A percentile compares a stretch with the other conserved stretches of the same genome.
phyloP scores from a whole-genome alignment of 257 asterid species.

The Solanum neorickii region DNA sequence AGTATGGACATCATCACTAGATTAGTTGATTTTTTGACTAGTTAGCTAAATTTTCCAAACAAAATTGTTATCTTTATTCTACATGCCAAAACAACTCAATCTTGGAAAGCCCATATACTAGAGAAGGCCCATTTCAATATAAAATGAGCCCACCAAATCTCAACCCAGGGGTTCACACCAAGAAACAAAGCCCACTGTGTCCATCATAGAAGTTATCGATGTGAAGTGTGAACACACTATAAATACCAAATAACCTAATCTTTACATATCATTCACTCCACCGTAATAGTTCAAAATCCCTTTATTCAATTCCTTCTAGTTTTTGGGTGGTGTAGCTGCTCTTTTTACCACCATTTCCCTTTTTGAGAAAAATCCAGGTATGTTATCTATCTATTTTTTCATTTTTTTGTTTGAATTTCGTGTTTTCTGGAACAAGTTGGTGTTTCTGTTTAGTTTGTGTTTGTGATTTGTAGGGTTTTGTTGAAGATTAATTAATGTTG shows the following conservation, averaged over 20 bases:
- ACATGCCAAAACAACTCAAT: background rate
- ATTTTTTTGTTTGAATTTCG: background rate
- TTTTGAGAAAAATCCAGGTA: background rate
- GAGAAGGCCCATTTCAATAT: background rate
- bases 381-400: background rate
- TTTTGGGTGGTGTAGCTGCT: background rate
- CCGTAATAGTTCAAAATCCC: too few species aligned
- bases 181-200: background rate
- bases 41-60: too few species aligned
- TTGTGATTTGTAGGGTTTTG: constrained; percentile 2
- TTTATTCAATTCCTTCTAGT: background rate
- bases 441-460: background rate
- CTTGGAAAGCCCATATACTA: background rate
- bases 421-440: background rate
- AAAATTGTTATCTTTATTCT: too few species aligned
- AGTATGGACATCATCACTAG: too few species aligned
- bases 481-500: background rate
- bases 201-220: too few species aligned
- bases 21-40: too few species aligned
- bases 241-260: too few species aligned
- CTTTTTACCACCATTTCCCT: background rate
- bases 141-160: background rate
- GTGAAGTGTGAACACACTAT: too few species aligned
- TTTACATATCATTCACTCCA: too few species aligned
- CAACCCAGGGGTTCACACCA: background rate